Evolutionary conservation across 768 basidiomycete genomes (phyloP).

Genomic region (Hortiboletus campestris): DNA sequence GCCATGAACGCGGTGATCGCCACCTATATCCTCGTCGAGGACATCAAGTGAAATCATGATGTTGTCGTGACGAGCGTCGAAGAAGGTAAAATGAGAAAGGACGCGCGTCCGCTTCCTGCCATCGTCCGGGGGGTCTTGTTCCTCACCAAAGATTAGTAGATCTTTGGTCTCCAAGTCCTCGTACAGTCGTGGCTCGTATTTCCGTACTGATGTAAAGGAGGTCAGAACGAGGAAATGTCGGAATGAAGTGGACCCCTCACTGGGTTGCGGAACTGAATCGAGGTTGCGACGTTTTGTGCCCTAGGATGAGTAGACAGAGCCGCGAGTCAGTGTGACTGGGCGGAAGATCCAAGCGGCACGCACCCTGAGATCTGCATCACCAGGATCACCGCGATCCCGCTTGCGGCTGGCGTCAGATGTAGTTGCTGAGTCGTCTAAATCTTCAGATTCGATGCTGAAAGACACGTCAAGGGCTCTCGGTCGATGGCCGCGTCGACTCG

Average conservation of each 20-base stretch:
- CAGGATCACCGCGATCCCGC: conserved; percentile 18
- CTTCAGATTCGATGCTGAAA: conserved; percentile 47
- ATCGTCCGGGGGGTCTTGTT: conserved; percentile 34
- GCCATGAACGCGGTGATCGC: conserved; percentile 45
- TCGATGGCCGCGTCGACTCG: conserved; percentile 33
- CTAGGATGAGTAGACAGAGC: conserved; percentile 3
- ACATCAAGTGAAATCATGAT: conserved; percentile 47
- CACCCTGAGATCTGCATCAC: conserved; percentile 15
- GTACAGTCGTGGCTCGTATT: conserved; percentile 35
- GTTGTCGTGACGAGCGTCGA: conserved; percentile 48
- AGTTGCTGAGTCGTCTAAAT: conserved; percentile 22
- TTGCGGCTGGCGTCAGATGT: conserved; percentile 31
- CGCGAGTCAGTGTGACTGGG: background rate
- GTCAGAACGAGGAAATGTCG: background rate
- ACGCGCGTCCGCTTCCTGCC: conserved; percentile 53
- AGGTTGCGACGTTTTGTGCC: conserved; percentile 28
- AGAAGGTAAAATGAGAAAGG: conserved; percentile 58
- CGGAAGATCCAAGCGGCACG: background rate
- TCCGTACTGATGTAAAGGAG: conserved; percentile 32
- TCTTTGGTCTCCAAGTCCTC: conserved; percentile 37
- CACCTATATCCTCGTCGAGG: conserved; percentile 45
- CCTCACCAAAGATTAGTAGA: conserved; percentile 43
- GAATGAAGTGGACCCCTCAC: conserved; percentile 9
- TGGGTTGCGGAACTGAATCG: conserved; percentile 14
- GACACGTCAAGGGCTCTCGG: conserved; percentile 56